phyloP scores from a whole-genome alignment of 805 yeast species.

The Maudiozyma pseudohumilis region DNA sequence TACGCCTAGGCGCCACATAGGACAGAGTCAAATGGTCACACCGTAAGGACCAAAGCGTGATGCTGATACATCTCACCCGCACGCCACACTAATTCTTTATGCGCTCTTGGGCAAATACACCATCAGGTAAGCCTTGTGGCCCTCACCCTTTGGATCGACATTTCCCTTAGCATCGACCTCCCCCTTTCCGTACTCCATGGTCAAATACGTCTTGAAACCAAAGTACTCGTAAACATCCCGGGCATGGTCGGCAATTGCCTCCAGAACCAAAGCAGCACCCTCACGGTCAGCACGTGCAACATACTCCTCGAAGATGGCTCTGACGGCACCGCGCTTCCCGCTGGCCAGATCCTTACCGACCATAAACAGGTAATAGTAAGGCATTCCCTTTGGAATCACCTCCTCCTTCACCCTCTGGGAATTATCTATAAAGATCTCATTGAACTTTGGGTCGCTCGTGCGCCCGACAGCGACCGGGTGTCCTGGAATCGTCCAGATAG shows the following conservation, averaged over 20 bases:
- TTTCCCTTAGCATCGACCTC: conserved; percentile 25
- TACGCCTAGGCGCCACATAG: too few species aligned
- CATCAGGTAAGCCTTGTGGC: conserved; percentile 27
- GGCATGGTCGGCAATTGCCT: conserved; percentile 28
- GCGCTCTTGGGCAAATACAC: conserved; percentile 14
- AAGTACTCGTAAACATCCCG: conserved; percentile 28
- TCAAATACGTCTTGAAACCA: conserved; percentile 24
- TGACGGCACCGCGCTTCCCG: conserved; percentile 25
- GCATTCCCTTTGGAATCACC: conserved; percentile 21
- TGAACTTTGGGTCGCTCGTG: conserved; percentile 24
- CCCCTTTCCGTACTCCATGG: conserved; percentile 24
- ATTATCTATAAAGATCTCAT: conserved; percentile 23
- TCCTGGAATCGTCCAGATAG: conserved; percentile 24
- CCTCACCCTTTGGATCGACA: conserved; percentile 23
- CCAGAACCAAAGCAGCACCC: conserved; percentile 26
- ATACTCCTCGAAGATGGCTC: conserved; percentile 23
- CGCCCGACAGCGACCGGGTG: conserved; percentile 16
- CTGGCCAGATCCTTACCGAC: conserved; percentile 28
- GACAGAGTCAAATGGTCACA: too few species aligned
- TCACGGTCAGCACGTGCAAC: conserved; percentile 24
- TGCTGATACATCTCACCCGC: too few species aligned
- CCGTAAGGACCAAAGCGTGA: too few species aligned
- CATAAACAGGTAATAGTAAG: conserved; percentile 26
- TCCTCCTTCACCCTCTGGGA: conserved; percentile 13
- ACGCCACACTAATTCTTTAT: too few species aligned